These are phyloP conservation scores for Galerina sulciceps DNA, from an alignment of 768 basidiomycete genomes.

Conservation along the genomic window DNA sequence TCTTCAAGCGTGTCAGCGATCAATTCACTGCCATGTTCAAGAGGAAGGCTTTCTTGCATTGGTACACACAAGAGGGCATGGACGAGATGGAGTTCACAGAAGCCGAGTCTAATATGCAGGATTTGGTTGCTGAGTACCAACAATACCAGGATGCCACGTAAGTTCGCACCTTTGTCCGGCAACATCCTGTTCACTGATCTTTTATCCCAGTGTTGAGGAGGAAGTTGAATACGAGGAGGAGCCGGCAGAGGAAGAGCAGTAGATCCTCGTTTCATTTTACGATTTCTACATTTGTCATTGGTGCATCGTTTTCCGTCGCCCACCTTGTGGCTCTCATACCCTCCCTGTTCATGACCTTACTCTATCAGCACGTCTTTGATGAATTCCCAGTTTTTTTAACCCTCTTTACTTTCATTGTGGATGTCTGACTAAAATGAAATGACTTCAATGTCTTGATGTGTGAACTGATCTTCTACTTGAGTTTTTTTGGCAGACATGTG, in stretches of 20 bases:
- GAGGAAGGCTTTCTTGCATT: slow-evolving; percentile 97
- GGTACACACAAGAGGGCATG: slow-evolving; percentile 99
- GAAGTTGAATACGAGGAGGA: slow-evolving; percentile 92
- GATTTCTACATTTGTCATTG: slow-evolving; percentile 14
- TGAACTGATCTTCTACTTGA: slow-evolving; percentile 2
- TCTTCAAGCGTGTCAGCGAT: slow-evolving; percentile 98
- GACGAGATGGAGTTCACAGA: slow-evolving; percentile 99
- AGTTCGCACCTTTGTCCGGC: slow-evolving; percentile 33
- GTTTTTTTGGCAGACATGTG: slow-evolving; percentile 3
- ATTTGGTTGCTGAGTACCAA: slow-evolving; percentile 97
- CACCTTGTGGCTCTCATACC: slow-evolving; percentile 16
- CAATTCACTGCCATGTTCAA: slow-evolving; percentile 99
- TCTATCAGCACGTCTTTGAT: slow-evolving; percentile 41
- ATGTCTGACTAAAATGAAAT: slow-evolving; percentile 35
- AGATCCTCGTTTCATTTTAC: slow-evolving; percentile 20
- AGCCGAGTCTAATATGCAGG: slow-evolving; percentile 99
- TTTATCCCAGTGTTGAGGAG: slow-evolving; percentile 69
- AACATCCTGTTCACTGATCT: neutral
- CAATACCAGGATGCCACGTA: slow-evolving; percentile 95
- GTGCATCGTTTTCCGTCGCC: slow-evolving; percentile 13
- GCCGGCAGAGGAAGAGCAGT: slow-evolving; percentile 61
- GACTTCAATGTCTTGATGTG: slow-evolving; percentile 20
- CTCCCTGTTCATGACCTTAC: slow-evolving; percentile 29
- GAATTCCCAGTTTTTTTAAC: slow-evolving; percentile 29
- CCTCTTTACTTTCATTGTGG: slow-evolving; percentile 32